Evolutionary conservation across 75 land plant species (phyloP), one percentile per base, ranked within the genome.

Genomic region (Cupressus sempervirens): DNA sequence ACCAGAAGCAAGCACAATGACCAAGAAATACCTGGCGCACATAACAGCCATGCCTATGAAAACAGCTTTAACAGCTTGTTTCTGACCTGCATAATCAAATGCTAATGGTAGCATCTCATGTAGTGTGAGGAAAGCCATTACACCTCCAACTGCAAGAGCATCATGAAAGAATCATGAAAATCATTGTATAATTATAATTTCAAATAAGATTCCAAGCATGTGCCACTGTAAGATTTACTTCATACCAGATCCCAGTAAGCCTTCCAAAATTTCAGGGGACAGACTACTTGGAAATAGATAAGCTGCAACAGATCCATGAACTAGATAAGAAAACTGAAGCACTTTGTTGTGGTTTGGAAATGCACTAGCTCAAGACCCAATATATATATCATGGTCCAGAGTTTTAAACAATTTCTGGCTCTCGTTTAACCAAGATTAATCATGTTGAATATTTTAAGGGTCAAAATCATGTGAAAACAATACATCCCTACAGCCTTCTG

Each of bases 21-120:
- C 76, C 23, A 53, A 84, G 4, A 77, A 53, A 50, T 89, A 96
- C 98, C 98, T 97, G 53, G 96, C 88, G 83, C 96, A 96, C 99
- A 97, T 97, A 87, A 94, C 91, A 86, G 98, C 99, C 99, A 97
- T 97, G 83, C 99, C 99, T 56, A 94, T 46, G 83, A 97, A 96
- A n/a, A 97, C 96, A n/a, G 96, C 93, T 82, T 95, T 91, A 0
- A 96, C 91, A 76, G 99, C 98, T 88, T 93, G 95, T 76, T 94
- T 94, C 84, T 93, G 96, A 2, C 99, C 99, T 29, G 98, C 99
- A 89, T 97, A 96, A 82, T 97, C 96, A 87, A 97, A 93, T 81
- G 99, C 99, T 82, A 97, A 82, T 12, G 99, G 99, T 73, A 97
- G 87, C 98, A 97, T 96, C 90, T 97, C 99, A 84, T 96, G 99